Evolutionary conservation across 202 grass and related monocot species (phyloP).

Genomic region (Musa balbisiana): DNA sequence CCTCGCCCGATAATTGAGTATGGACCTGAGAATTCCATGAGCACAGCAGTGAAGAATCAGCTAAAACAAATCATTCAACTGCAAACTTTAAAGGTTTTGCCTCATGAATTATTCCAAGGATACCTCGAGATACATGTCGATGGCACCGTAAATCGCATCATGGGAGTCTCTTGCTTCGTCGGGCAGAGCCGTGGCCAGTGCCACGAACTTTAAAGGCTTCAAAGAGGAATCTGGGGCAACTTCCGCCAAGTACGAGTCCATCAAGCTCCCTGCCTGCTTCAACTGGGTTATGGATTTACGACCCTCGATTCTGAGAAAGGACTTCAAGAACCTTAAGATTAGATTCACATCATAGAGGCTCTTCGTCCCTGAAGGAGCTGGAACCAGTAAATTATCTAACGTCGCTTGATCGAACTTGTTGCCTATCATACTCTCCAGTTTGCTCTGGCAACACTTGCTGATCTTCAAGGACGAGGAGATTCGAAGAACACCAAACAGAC

Average conservation of each 20-base stretch:
- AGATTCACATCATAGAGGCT: slow-evolving; percentile 68
- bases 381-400: slow-evolving; percentile 83
- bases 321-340: slow-evolving; percentile 56
- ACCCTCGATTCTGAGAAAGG: slow-evolving; percentile 34
- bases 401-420: slow-evolving; percentile 69
- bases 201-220: slow-evolving; percentile 53
- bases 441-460: slow-evolving; percentile 23
- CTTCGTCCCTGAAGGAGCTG: slow-evolving; percentile 29
- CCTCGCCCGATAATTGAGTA: slow-evolving; percentile 44
- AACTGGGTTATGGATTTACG: slow-evolving; percentile 29
- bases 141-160: slow-evolving; percentile 72
- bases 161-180: slow-evolving; percentile 71
- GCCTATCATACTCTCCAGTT: slow-evolving; percentile 79
- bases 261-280: slow-evolving; percentile 56
- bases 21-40: slow-evolving; percentile 47
- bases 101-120: neutral
- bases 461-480: slow-evolving; percentile 47
- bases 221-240: slow-evolving; percentile 71
- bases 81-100: no score
- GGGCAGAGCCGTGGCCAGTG: slow-evolving; percentile 54
- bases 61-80: neutral
- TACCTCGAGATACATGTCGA: slow-evolving; percentile 90
- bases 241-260: slow-evolving; percentile 84
- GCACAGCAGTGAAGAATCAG: neutral
- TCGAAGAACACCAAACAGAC: slow-evolving; percentile 68